A percentile compares a stretch with the other conserved stretches of the same genome.
Conservation (phyloP, 768 basidiomycete species). For the Mycena belliarum region DNA sequence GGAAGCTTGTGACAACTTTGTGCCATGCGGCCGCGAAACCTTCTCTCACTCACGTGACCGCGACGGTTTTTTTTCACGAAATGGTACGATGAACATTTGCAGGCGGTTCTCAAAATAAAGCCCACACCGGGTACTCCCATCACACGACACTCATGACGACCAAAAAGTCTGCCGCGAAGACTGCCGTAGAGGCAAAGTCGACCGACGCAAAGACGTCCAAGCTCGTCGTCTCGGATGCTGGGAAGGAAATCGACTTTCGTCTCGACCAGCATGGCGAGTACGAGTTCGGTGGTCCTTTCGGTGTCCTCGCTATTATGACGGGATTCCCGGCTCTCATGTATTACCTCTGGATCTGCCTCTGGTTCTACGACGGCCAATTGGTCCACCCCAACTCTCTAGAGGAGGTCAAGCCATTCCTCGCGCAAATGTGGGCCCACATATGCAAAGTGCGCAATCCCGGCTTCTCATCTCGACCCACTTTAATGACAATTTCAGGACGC, state of each 20-base stretch:
- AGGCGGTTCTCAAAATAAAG: too few relatives aligned
- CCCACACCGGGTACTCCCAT: too few relatives aligned
- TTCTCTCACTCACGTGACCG: too few relatives aligned
- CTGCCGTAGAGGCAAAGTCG: not conserved
- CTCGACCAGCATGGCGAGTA: constrained; percentile 75
- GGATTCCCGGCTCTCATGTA: constrained; percentile 97
- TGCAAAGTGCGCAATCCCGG: constrained; percentile 52
- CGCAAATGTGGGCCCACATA: constrained; percentile 84
- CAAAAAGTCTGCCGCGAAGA: too few relatives aligned
- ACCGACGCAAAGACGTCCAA: constrained; percentile 21
- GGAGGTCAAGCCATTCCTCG: constrained; percentile 77
- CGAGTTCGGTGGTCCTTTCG: constrained; percentile 95
- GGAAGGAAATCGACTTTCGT: constrained; percentile 69
- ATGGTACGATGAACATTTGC: too few relatives aligned
- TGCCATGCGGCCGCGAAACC: too few relatives aligned
- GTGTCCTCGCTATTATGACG: constrained; percentile 90
- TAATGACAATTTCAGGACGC: constrained; percentile 66
- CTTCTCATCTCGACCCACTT: too few relatives aligned
- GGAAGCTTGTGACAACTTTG: too few relatives aligned
- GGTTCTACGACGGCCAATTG: constrained; percentile 90
- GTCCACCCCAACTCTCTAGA: constrained; percentile 66
- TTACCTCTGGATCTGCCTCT: constrained; percentile 96
- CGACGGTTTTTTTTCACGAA: too few relatives aligned
- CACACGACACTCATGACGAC: too few relatives aligned
- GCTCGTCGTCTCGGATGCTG: constrained; percentile 61